Evolutionary conservation across 2,329 filamentous ascomycete species (phyloP).

Genomic region (Colletotrichum tanaceti): DNA sequence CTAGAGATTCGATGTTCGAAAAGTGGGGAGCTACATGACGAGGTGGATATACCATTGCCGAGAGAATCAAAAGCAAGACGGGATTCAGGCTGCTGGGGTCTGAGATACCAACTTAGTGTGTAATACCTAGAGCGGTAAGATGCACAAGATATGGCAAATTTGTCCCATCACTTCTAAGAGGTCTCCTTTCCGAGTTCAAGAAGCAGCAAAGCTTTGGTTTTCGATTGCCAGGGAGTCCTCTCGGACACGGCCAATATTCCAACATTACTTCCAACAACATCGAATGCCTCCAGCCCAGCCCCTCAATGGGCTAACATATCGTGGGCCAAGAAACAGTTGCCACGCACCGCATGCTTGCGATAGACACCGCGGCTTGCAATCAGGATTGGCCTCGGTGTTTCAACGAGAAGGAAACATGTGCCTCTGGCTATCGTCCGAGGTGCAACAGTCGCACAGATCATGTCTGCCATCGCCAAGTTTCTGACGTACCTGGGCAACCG

Average conservation of each 20-base stretch:
- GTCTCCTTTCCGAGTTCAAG: not conserved
- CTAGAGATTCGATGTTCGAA: not conserved
- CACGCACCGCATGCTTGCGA: not conserved
- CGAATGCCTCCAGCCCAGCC: not conserved
- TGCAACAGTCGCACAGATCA: not conserved
- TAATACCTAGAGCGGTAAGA: constrained; percentile 20
- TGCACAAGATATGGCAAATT: constrained; percentile 17
- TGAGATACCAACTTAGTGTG: constrained; percentile 6
- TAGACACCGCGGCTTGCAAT: not conserved
- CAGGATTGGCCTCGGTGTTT: too few relatives aligned
- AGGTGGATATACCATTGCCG: constrained; percentile 36
- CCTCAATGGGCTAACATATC: too few relatives aligned
- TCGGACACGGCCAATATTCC: too few relatives aligned
- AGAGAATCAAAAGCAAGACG: constrained; percentile 10
- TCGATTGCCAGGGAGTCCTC: not conserved
- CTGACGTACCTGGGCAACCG: not conserved
- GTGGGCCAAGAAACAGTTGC: not conserved
- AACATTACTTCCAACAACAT: not conserved
- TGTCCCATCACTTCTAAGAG: not conserved
- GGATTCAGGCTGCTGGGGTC: constrained; percentile 5
- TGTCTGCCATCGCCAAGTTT: not conserved
- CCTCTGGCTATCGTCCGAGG: not conserved
- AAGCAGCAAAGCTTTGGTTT: not conserved
- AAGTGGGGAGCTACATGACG: constrained; percentile 20
- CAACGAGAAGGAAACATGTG: not conserved